Evolutionary conservation across 208 protist species (phyloP).

Genomic region (Kentomonas sorsogonicus): DNA sequence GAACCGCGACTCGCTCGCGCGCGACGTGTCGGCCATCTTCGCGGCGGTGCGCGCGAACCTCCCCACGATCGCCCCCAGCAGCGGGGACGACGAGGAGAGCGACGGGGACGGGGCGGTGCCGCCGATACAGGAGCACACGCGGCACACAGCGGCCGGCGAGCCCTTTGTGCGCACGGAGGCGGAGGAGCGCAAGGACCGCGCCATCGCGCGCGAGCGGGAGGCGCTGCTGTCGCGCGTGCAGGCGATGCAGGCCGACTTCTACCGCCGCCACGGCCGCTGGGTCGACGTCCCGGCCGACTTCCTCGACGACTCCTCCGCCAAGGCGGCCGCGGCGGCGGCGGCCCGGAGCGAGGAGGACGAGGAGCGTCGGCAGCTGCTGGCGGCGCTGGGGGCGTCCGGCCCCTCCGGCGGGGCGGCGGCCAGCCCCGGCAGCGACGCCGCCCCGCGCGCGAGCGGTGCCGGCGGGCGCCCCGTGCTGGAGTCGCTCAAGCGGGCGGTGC

Average conservation of each 20-base stretch:
- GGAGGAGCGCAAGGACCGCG: background rate
- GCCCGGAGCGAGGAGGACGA: conserved; percentile 14
- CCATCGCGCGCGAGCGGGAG: background rate
- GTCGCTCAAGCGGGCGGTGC: background rate
- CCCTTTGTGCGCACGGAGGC: background rate
- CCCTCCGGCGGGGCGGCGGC: background rate
- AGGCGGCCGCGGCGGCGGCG: background rate
- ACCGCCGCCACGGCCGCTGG: conserved; percentile 67
- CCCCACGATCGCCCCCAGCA: conserved; percentile 33
- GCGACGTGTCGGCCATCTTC: conserved; percentile 42
- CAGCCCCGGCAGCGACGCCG: background rate
- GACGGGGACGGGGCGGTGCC: conserved; percentile 17
- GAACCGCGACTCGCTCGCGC: conserved; percentile 43
- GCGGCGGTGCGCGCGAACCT: conserved; percentile 39
- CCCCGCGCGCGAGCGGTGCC: background rate
- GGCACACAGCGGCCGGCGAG: background rate
- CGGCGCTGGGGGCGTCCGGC: conserved; percentile 1
- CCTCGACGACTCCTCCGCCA: conserved; percentile 22
- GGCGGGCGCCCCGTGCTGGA: background rate
- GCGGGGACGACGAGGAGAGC: conserved; percentile 25
- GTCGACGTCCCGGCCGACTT: conserved; percentile 67
- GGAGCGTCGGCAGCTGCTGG: conserved; percentile 26
- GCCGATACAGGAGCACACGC: conserved; percentile 1
- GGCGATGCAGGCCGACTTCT: conserved; percentile 71
- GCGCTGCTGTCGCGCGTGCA: conserved; percentile 55